phyloP scores from a whole-genome alignment of 139 green algal species.

The Astrephomene gubernaculifera region DNA sequence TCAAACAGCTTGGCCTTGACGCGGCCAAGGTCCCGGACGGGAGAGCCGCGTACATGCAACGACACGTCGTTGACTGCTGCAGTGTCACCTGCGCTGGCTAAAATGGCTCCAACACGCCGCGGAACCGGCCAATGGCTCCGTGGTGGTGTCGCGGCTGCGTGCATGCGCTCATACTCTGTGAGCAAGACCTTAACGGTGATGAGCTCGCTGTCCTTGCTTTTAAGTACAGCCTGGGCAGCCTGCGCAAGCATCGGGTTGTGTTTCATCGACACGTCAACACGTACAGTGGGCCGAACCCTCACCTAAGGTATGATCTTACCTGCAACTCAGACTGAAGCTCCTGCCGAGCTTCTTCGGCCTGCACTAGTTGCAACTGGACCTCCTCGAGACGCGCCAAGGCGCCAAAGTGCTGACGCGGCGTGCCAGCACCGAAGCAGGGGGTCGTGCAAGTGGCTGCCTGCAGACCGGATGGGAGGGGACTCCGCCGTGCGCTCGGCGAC shows the following conservation, averaged over 20 bases:
- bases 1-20: no score
- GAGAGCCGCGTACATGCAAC: no score
- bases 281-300: no score
- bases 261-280: no score
- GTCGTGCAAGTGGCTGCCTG: neutral
- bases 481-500: no score
- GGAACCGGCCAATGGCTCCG: no score
- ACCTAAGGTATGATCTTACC: no score
- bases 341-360: neutral
- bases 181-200: slow-evolving; percentile 29
- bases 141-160: neutral
- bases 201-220: slow-evolving; percentile 24
- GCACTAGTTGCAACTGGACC: slow-evolving; percentile 13
- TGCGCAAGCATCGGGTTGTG: no score
- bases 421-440: neutral
- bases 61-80: no score
- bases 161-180: neutral
- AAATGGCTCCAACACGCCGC: no score
- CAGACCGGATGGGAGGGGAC: neutral
- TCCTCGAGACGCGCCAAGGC: slow-evolving; percentile 24
- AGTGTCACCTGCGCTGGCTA: no score
- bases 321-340: slow-evolving; percentile 15
- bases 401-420: slow-evolving; percentile 10
- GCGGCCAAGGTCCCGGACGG: neutral
- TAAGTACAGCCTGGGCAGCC: slow-evolving; percentile 13